Base-by-base conservation (phyloP, 306 rosid species). In the Cucumis cinereus region DNA sequence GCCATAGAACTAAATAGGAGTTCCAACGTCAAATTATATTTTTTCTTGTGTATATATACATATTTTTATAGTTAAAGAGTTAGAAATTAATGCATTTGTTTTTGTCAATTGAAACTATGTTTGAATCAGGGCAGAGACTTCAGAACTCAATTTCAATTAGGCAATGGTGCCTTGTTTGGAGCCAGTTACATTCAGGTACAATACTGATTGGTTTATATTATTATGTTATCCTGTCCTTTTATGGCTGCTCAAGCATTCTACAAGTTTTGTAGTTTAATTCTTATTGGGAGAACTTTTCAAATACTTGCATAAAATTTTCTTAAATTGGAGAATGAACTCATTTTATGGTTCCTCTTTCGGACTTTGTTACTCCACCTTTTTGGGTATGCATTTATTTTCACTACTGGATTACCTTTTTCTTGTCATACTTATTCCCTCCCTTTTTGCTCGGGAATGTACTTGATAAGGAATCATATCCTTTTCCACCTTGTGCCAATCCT, bases 171-270 rank as follows among this genome's bases (percentile, higher is more conserved):
- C 80, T 85, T 92, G 73, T 88, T 95, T 57, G 98, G 98, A 66
- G 99, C 96, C 75, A 95, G 86, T 89, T 95, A 95, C 81, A 89
- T 95, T 86, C 97, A 95, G 97, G 99, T 95, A 73, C 23, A 45
- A 60, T 38, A 67, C 63, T 71, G 41, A 73, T 28, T 76, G 53
- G 33, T 9, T 20, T 56, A 24, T 78, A 77, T 20, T 53, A 23
- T 36, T 45, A 23, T 57, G 23, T 80, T 72, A 24, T 74, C 72
- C 41, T 63, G 9, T 74, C 63, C 74, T 70, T 64, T 56, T 52
- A 20, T 66, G 14, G 49, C 1, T 56, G 64, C 67, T 55, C 67
- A 20, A 71, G 24, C 41, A 50, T 71, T 71, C 60, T 69, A 71
- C 40, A 71, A 45, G 53, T 69, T 47, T 47, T 8, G 59, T 17